Base-by-base conservation (phyloP, 768 basidiomycete genomes). In the Fibroporia radiculosa region DNA sequence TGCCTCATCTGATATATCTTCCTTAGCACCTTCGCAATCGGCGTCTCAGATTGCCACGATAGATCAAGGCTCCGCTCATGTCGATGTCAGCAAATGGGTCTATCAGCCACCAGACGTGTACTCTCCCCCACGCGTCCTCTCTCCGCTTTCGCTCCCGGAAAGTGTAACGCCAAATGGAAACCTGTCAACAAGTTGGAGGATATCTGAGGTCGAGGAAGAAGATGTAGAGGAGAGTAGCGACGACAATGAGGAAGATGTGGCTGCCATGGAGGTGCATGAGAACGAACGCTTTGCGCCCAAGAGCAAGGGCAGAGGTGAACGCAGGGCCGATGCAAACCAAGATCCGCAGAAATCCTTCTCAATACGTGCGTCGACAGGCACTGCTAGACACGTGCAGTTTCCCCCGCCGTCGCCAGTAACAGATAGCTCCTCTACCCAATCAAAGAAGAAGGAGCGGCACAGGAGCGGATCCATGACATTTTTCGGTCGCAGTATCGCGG, bases 11-110 rank as follows among this genome's bases (percentile, higher is more conserved):
- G 77, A 80, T 58, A 58, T 73, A 12, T 78, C 77, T n/a, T 84
- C 82, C 1, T 65, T 85, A 49, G 74, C 78, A 0, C 84, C 83
- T n/a, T 86, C 84, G 5, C 84, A 85, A 50, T 84, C 82, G 2
- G 81, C 81, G 2, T 86, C 84, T 14, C 82, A 87, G 61, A 67
- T 72, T 40, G 63, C 64, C n/a, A n/a, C n/a, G n/a, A n/a, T n/a
- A n/a, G n/a, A n/a, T n/a, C n/a, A n/a, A n/a, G n/a, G n/a, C n/a
- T 28, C 56, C 45, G 42, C 50, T 16, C 42, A 48, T 46, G 11
- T n/a, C n/a, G n/a, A n/a, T n/a, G n/a, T n/a, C n/a, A n/a, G n/a
- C n/a, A n/a, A n/a, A n/a, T n/a, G n/a, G n/a, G n/a, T n/a, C n/a
- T n/a, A n/a, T n/a, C n/a, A n/a, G n/a, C n/a, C n/a, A n/a, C n/a